Base-by-base conservation (phyloP, 2,329 filamentous ascomycete species). In the Fusarium oxysporum region DNA sequence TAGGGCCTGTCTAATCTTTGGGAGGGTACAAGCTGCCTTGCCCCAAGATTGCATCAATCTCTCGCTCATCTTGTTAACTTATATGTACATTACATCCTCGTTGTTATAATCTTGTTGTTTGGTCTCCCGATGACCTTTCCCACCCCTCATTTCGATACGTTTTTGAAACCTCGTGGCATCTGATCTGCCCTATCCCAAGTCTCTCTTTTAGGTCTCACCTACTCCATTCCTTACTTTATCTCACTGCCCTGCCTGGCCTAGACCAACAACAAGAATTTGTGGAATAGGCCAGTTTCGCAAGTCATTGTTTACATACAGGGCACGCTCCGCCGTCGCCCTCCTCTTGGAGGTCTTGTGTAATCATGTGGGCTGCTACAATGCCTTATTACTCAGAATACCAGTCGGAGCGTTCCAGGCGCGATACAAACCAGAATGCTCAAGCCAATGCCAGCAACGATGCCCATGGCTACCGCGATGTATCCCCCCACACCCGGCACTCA, bases 31-130 rank as follows among this genome's bases (percentile, higher is more conserved):
- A 77, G 67, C 71, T 57, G 67, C 73, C 65, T 71, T 72, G 72
- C 70, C 76, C 76, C 76, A 77, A 78, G 75, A 78, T 78, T 78
- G 74, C 76, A 78, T 77, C 76, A 78, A 76, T 78, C 76, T 78
- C 76, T 74, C 65, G 59, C 62, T 76, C 75, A 66, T 71, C 68
- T 72, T 28, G 23, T 38, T 74, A 76, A 58, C 55, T 58, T 58
- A 58, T 78, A 77, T 75, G 72, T 76, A 75, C 72, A 69, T 65
- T 68, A 66, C 68, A 64, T 73, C 70, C 68, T 77, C 74, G 63
- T 66, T 65, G 64, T 71, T 68, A 30, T 63, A 48, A 65, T 51
- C 50, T 54, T 55, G 47, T 37, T 58, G 47, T 65, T 61, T 59
- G 57, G 53, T 73, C 38, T 54, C 57, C 62, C 62, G 58, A 71